Percentiles rank a stretch among this genome's conserved stretches.
phyloP scores from a whole-genome alignment of 129 eudicot species.

The Pulicaria dysenterica region DNA sequence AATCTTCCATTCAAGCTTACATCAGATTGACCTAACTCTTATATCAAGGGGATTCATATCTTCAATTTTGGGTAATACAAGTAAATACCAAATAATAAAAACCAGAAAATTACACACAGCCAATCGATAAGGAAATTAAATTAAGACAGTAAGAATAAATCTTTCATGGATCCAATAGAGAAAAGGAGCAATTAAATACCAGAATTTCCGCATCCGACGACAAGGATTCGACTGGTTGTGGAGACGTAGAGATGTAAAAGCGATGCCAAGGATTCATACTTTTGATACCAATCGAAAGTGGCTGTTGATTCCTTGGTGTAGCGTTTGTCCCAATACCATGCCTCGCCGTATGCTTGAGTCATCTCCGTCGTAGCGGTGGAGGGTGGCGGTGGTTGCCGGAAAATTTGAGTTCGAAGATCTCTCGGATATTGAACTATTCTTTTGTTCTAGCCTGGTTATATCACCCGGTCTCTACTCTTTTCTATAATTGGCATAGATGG shows the following conservation, averaged over 20 bases:
- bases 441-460: too few species aligned
- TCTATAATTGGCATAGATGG: too few species aligned
- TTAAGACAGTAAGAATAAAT: not conserved
- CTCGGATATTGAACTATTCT: too few species aligned
- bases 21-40: too few species aligned
- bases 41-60: too few species aligned
- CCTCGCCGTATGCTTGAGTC: constrained; percentile 79
- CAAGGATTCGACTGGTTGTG: constrained; percentile 47
- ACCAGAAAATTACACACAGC: not conserved
- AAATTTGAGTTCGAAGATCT: too few species aligned
- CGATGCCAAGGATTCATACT: constrained; percentile 67
- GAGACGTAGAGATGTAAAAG: constrained; percentile 67
- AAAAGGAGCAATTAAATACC: constrained; percentile 29
- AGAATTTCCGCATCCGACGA: constrained; percentile 90
- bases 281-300: constrained; percentile 88
- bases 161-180: too few species aligned
- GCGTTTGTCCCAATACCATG: constrained; percentile 89
- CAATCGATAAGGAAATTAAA: not conserved
- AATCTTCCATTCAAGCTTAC: too few species aligned
- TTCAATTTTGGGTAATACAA: too few species aligned
- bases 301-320: constrained; percentile 54
- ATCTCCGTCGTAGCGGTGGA: not conserved
- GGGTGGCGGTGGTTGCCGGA: too few species aligned
- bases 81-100: too few species aligned
- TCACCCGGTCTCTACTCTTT: too few species aligned